Evolutionary conservation across 768 basidiomycete genomes (phyloP), one percentile per base, ranked within the genome.

Genomic region (Cubamyces sp.): DNA sequence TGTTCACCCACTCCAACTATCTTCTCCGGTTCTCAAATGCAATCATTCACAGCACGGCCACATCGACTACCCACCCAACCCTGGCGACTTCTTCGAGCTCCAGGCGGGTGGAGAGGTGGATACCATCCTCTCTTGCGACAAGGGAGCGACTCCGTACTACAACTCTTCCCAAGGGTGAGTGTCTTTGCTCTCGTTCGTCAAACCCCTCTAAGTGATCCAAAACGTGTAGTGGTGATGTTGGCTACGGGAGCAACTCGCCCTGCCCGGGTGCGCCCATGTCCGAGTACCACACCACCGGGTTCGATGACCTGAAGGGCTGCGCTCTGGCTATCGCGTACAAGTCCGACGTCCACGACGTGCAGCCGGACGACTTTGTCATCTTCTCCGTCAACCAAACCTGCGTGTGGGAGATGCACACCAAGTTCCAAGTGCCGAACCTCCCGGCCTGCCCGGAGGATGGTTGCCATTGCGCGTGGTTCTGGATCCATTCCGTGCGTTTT

Each of bases 131-230:
- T 81, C 77, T 14, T 80, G 87, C 75, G 78, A 84, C 71, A 88
- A 88, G 66, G 81, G 81, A 25, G 83, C 83, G 0, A 90, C 87
- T 0, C 78, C 82, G 4, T 88, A 70, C 64, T 86, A 78, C 57
- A 76, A 75, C 28, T 79, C 81, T 5, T 80, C 82, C 23, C 40
- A 59, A 51, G 72, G 70, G 68, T 69, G 28, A 30, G 28, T 30
- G 28, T 30, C 28, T 8, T 53, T 39, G 21, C n/a, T 2, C 34
- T 37, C 15, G 23, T 48, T 25, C 7, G 9, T 26, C 7, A 2
- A 3, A 14, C 9, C 3, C 15, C 39, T 41, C 30, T 16, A 30
- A 30, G 3, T 3, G 3, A 8, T 30, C 8, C 3, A 8, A 30
- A 30, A 30, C n/a, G 23, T 47, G 45, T 54, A 70, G 73, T 1